Evolutionary conservation across 1,284 basidiomycete species (phyloP).

Genomic region (Mycocalia duriaeana): DNA sequence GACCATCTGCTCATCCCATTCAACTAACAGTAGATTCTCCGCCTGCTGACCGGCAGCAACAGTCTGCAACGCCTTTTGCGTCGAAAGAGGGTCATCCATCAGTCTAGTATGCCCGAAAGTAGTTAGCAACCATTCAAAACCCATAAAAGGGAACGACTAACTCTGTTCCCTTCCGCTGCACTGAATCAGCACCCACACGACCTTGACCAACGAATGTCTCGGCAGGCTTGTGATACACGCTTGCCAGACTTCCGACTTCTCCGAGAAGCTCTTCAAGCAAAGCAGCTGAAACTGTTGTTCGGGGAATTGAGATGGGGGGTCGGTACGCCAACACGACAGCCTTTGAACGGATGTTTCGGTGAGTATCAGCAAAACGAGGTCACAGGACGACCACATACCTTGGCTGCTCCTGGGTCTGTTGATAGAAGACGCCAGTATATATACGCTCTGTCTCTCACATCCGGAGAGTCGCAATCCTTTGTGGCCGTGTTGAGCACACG

Average conservation of each 20-base stretch:
- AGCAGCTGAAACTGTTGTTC: slow-evolving; percentile 85
- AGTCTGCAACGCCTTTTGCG: slow-evolving; percentile 84
- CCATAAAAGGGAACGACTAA: slow-evolving; percentile 42
- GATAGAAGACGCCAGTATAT: slow-evolving; percentile 95
- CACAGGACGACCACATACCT: slow-evolving; percentile 44
- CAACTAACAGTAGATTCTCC: slow-evolving; percentile 77
- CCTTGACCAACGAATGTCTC: slow-evolving; percentile 88
- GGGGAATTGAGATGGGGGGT: slow-evolving; percentile 90
- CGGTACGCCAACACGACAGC: slow-evolving; percentile 87
- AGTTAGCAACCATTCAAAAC: too few relatives aligned
- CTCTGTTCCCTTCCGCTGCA: slow-evolving; percentile 71
- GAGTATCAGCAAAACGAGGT: neutral
- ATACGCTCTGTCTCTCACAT: slow-evolving; percentile 93
- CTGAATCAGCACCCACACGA: slow-evolving; percentile 78
- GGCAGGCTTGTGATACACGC: slow-evolving; percentile 94
- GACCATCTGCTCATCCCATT: neutral
- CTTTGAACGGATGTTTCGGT: slow-evolving; percentile 32
- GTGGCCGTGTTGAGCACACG: slow-evolving; percentile 89
- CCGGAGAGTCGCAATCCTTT: slow-evolving; percentile 94
- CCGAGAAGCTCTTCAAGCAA: slow-evolving; percentile 91
- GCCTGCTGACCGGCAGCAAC: slow-evolving; percentile 87
- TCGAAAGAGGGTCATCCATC: slow-evolving; percentile 60
- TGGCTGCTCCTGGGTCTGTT: slow-evolving; percentile 90
- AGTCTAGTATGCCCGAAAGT: slow-evolving; percentile 26
- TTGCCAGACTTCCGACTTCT: slow-evolving; percentile 84